Evolutionary conservation across 2,329 filamentous ascomycete species (phyloP).

Genomic region (Pochonia chlamydosporia): DNA sequence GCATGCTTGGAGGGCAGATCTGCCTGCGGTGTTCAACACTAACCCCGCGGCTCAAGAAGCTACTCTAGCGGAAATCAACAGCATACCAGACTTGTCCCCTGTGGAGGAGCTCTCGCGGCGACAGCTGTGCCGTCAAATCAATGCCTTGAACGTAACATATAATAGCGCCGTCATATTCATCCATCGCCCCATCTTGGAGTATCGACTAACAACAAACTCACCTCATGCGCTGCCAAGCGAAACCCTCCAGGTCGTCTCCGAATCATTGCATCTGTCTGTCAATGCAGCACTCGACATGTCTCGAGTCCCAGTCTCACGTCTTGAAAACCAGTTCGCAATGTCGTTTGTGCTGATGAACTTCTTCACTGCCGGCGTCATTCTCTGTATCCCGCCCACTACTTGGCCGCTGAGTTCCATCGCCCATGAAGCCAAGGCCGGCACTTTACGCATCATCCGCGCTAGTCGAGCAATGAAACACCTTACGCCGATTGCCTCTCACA

Average conservation of each 20-base stretch:
- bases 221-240: slow-evolving; percentile 8
- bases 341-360: slow-evolving; percentile 14
- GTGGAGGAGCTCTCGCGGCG: not conserved
- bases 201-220: slow-evolving; percentile 2
- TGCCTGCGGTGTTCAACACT: slow-evolving; percentile 3
- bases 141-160: not conserved
- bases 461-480: slow-evolving; percentile 12
- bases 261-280: slow-evolving; percentile 17
- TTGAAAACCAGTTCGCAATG: slow-evolving; percentile 18
- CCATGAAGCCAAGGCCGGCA: slow-evolving; percentile 22
- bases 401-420: slow-evolving; percentile 20
- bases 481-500: slow-evolving; percentile 2
- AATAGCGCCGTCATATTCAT: slow-evolving; percentile 5
- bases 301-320: slow-evolving; percentile 17
- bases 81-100: not conserved
- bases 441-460: slow-evolving; percentile 21
- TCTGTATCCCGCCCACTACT: slow-evolving; percentile 22
- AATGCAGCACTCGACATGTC: slow-evolving; percentile 23
- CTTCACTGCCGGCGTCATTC: slow-evolving; percentile 17
- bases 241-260: slow-evolving; percentile 16
- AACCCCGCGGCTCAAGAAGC: slow-evolving; percentile 5
- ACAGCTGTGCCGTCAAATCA: slow-evolving; percentile 4
- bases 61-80: not conserved
- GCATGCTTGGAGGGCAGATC: slow-evolving; percentile 9
- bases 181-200: slow-evolving; percentile 4